Evolutionary conservation across 2,329 filamentous ascomycete species (phyloP).

Genomic region (Fusarium dimerum): DNA sequence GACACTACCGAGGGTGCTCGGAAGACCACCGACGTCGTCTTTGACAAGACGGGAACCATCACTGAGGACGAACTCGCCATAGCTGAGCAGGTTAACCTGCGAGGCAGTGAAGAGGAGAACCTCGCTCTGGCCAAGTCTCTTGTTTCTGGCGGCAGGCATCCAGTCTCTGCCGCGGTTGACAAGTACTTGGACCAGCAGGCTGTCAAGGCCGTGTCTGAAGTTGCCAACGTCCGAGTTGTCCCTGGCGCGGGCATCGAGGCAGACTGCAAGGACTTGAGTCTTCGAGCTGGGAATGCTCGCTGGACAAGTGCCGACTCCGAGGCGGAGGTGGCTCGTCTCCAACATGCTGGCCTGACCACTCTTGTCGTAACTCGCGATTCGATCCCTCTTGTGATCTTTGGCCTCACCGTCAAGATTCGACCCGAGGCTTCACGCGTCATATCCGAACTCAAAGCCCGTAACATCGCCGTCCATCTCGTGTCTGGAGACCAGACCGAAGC

Average conservation of each 20-base stretch:
- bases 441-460: slow-evolving; percentile 43
- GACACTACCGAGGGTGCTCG: slow-evolving; percentile 53
- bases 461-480: slow-evolving; percentile 55
- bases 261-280: slow-evolving; percentile 21
- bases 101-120: slow-evolving; percentile 20
- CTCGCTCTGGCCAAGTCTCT: slow-evolving; percentile 30
- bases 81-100: slow-evolving; percentile 20
- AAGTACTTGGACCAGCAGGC: slow-evolving; percentile 35
- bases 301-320: slow-evolving; percentile 39
- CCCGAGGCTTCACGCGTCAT: slow-evolving; percentile 47
- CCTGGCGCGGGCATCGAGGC: slow-evolving; percentile 44
- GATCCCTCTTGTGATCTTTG: slow-evolving; percentile 47
- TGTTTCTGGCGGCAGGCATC: slow-evolving; percentile 47
- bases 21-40: slow-evolving; percentile 57
- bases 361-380: slow-evolving; percentile 29
- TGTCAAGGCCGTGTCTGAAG: slow-evolving; percentile 8
- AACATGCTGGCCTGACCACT: slow-evolving; percentile 26
- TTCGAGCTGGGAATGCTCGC: slow-evolving; percentile 47
- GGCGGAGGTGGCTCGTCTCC: slow-evolving; percentile 19
- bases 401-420: slow-evolving; percentile 42
- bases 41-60: slow-evolving; percentile 68
- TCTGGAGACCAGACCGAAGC: slow-evolving; percentile 56
- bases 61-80: slow-evolving; percentile 47
- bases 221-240: slow-evolving; percentile 35
- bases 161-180: slow-evolving; percentile 50